Base-by-base conservation (phyloP, 768 basidiomycete species). In the Coprinopsis marcescibilis region DNA sequence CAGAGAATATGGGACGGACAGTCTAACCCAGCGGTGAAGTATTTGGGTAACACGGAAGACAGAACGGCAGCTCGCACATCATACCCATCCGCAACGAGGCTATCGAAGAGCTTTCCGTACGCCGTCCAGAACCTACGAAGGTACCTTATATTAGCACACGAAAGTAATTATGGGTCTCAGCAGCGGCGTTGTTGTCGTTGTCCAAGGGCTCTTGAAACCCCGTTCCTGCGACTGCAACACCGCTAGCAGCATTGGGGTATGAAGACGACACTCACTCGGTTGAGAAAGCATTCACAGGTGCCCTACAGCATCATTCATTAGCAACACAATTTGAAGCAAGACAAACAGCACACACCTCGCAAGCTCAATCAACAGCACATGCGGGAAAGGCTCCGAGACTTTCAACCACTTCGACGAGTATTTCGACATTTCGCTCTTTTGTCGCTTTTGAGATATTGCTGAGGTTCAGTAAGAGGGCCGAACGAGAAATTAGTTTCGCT, bases 11-110 rank as follows among this genome's bases (percentile, higher is more conserved):
- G 23, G 4, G 12, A 62, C 71, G 24, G 52, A 89, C 91, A 59
- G 60, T 95, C 92, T 4, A 95, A 62, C 0, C 93, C 92, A 1
- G 89, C 91, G 0, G 85, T 85, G 60, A 91, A 95, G 3, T 80
- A 62, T 60, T 85, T 89, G 0, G 82, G 78, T 2, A 85, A 58
- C 1, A 66, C 68, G 0, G 89, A 90, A 0, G 83, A 79, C 0
- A 95, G 65, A 0, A 95, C 86, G 4, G 89, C 71, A 2, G 70
- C 85, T 14, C 87, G 77, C 1, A 91, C 76, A 24, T 81, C 77
- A 20, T 65, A 57, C 1, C 43, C 75, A 57, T 65, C 80, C 61
- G 48, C 60, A 4, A 53, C 66, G 50, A 92, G 68, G 1, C 63
- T 57, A 39, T 82, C 76, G 53, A 94, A 85, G 0, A 80, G 69